Evolutionary conservation across 345 rosid genomes (phyloP), one percentile per base, ranked within the genome.

Genomic region (Microthlaspi erraticum): DNA sequence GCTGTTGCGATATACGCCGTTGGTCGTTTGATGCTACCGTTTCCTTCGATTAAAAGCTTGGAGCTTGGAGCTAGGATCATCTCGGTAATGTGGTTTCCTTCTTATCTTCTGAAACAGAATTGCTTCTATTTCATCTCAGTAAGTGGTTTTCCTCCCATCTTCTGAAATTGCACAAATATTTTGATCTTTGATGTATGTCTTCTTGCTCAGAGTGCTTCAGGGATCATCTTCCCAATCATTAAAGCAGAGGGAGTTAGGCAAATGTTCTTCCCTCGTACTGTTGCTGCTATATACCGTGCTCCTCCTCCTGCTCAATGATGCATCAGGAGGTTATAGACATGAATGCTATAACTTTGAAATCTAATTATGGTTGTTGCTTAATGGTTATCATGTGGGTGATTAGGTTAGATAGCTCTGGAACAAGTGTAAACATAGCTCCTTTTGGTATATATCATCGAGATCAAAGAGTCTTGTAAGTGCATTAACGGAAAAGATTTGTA

Each of bases 181-280:
- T 19, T 8, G 50, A 53, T 41, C 29, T 34, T 43, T 53, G 46
- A 32, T 23, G 26, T 41, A 37, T 51, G 51, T 45, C 32, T 14
- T 11, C 19, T 58, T 33, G 42, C 56, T 50, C 77, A 83, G 86
- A 39, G 76, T 53, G 86, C 86, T 76, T 67, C 82, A 34, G 74
- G 84, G 46, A 83, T 79, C 62, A 80, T 83, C 54, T 73, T 78
- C 26, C 86, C 86, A 0, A 80, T 80, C 8, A 73, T 83, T 26
- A 78, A 76, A 79, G 82, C 79, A 7, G 86, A 81, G 50, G 86
- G 86, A 41, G 75, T 83, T 56, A 77, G 84, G 75, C 78, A 71
- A 73, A 68, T 77, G 86, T 83, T 83, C 46, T 83, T 81, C 74
- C 86, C 86, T 36, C 26, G 59, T 55, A 64, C 65, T 42, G 18